Evolutionary conservation across 768 basidiomycete genomes (phyloP).

Genomic region (Hypholoma sublateritium): DNA sequence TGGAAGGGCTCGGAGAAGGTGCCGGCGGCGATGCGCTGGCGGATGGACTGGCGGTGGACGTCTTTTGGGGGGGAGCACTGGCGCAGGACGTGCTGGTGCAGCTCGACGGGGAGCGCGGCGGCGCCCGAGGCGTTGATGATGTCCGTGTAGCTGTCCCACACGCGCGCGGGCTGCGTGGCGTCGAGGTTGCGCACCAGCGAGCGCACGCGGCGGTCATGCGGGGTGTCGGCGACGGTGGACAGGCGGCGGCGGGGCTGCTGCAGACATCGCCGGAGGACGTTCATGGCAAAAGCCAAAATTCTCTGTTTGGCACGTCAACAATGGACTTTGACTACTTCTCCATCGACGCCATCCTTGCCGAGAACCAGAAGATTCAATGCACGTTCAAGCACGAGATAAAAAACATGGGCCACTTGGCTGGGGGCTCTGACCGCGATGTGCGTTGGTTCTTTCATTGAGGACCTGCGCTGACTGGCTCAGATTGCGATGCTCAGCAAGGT

Average conservation of each 20-base stretch:
- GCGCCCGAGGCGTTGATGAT: slow-evolving; percentile 49
- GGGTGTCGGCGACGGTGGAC: background rate
- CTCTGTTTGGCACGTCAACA: slow-evolving; percentile 2
- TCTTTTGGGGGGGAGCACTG: slow-evolving; percentile 54
- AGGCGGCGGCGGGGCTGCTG: too few species aligned
- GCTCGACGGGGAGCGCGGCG: slow-evolving; percentile 54
- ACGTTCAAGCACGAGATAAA: slow-evolving; percentile 86
- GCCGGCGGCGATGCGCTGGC: slow-evolving; percentile 38
- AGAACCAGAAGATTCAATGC: slow-evolving; percentile 96
- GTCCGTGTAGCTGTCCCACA: slow-evolving; percentile 67
- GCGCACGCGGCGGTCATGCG: slow-evolving; percentile 13
- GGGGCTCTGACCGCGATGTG: slow-evolving; percentile 83
- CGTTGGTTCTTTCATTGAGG: slow-evolving; percentile 18
- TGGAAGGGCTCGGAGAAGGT: slow-evolving; percentile 41
- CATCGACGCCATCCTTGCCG: slow-evolving; percentile 86
- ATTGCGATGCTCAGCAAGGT: slow-evolving; percentile 76
- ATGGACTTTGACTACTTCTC: slow-evolving; percentile 96
- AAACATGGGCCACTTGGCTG: slow-evolving; percentile 87
- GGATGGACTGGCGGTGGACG: slow-evolving; percentile 44
- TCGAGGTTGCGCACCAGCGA: slow-evolving; percentile 32
- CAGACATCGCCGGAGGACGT: slow-evolving; percentile 3
- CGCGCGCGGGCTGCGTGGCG: slow-evolving; percentile 41
- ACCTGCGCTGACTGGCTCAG: slow-evolving; percentile 34
- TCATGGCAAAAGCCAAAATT: background rate
- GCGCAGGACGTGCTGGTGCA: slow-evolving; percentile 71